Evolutionary conservation across 495 filamentous ascomycete genomes (phyloP), one percentile per base, ranked within the genome.

Genomic region (Margaritispora aquatica): DNA sequence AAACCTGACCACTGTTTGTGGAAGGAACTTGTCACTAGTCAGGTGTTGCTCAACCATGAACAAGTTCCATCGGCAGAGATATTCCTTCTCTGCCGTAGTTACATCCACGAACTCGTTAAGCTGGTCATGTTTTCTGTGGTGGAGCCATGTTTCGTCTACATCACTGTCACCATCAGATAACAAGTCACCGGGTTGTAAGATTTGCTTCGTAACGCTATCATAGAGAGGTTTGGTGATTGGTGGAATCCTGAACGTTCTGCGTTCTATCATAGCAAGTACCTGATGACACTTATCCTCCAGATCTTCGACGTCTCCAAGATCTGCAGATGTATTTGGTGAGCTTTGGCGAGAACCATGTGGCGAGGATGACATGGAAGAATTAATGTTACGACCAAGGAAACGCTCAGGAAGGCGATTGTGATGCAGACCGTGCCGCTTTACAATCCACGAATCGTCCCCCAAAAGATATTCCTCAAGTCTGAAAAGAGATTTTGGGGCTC

Each of bases 61-160:
- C 2, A 71, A 67, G 53, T 82, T 78, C 77, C 77, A 82, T 50
- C 74, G 71, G 47, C 68, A 69, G 59, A 80, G 72, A 55, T 76
- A 81, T 57, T 81, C 80, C 56, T 78, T 79, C 54, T 82, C 80
- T 15, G 69, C 69, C 15, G 66, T 67, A 19, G 73, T 69, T 11
- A 81, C 68, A 59, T 81, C 80, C 44, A 69, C 71, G 53, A 76
- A 81, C 55, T 82, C 80, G 10, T 71, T 66, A 26, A 81, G 74
- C 54, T 70, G 74, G 51, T 81, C 76, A 23, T 74, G 71, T 58
- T 80, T 76, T 64, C 81, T 82, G 48, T 76, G 73, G 5, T 76
- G 63, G 10, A 82, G 69, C 80, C 78, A 82, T 29, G 62, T 62
- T 52, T 77, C 75, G 63, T 80, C 75, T 5, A 75, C 66, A 1